These are phyloP conservation scores for Metschnikowia kunwiensis DNA, from an alignment of 805 yeast genomes.

Conservation along the genomic window DNA sequence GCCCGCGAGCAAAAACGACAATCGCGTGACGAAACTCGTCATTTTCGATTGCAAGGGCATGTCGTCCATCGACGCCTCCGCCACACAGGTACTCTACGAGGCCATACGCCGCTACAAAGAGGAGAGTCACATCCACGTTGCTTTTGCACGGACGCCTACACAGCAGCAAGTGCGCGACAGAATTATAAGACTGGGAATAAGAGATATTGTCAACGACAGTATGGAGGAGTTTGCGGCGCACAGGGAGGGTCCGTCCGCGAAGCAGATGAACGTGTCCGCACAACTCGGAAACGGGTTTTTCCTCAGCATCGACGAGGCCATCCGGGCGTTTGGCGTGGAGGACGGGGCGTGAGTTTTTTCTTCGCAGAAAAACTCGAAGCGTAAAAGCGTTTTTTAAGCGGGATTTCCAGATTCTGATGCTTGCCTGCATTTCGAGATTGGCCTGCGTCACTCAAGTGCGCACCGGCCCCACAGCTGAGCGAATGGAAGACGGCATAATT, in stretches of 20 bases:
- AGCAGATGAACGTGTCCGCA: constrained; percentile 12
- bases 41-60: constrained; percentile 79
- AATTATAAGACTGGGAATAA: constrained; percentile 56
- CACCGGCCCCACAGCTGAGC: too few species aligned
- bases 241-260: background rate
- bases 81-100: constrained; percentile 66
- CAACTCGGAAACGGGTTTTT: constrained; percentile 34
- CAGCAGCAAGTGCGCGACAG: constrained; percentile 45
- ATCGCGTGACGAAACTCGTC: constrained; percentile 49
- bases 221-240: constrained; percentile 7
- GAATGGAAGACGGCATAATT: background rate
- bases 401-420: background rate
- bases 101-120: constrained; percentile 52
- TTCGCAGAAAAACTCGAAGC: background rate
- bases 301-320: constrained; percentile 56
- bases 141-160: constrained; percentile 59
- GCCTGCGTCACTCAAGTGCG: too few species aligned
- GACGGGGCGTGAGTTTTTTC: background rate
- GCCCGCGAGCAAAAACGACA: constrained; percentile 46
- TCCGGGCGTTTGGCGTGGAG: constrained; percentile 31
- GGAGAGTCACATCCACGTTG: constrained; percentile 52
- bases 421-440: background rate
- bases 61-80: constrained; percentile 76
- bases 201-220: constrained; percentile 23
- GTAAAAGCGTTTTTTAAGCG: background rate